Conservation (phyloP, 2,329 filamentous ascomycete genomes). For the Colletotrichum musae region DNA sequence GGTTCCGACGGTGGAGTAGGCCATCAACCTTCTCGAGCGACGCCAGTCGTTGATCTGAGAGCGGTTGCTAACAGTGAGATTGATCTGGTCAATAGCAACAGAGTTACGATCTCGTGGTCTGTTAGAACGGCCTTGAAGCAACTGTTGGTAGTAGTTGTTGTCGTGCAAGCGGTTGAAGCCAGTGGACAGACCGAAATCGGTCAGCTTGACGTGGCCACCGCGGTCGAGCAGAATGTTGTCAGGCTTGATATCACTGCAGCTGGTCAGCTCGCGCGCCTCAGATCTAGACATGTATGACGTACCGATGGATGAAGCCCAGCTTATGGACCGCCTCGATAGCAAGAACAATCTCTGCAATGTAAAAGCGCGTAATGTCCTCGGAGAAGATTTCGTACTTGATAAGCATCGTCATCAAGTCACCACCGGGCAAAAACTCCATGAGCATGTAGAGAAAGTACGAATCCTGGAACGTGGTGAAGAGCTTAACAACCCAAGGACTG, state of each 20-base stretch:
- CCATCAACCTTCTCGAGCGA: conserved; percentile 94
- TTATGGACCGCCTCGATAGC: conserved; percentile 99
- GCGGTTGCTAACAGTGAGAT: conserved; percentile 97
- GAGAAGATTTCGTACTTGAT: conserved; percentile 99
- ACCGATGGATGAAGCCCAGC: conserved; percentile 98
- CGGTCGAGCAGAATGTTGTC: conserved; percentile 98
- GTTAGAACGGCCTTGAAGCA: conserved; percentile 85
- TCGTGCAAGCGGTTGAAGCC: conserved; percentile 98
- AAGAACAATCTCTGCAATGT: conserved; percentile 97
- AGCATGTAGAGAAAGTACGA: conserved; percentile 97
- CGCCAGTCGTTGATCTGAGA: conserved; percentile 99
- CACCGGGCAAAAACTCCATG: conserved; percentile 99
- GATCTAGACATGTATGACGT: conserved; percentile 53
- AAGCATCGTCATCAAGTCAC: conserved; percentile 99
- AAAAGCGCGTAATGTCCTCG: conserved; percentile 98
- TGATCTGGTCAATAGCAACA: conserved; percentile 97
- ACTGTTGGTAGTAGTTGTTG: conserved; percentile 97
- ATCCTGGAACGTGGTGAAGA: conserved; percentile 98
- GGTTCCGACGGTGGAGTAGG: conserved; percentile 97
- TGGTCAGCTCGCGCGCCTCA: neutral
- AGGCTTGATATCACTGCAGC: conserved; percentile 92
- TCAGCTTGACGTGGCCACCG: conserved; percentile 97
- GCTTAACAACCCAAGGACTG: conserved; percentile 98
- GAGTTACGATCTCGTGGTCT: conserved; percentile 88
- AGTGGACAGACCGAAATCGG: conserved; percentile 97